phyloP scores from a whole-genome alignment of 352 stramenopile genomes.

The Phytophthora sp. region DNA sequence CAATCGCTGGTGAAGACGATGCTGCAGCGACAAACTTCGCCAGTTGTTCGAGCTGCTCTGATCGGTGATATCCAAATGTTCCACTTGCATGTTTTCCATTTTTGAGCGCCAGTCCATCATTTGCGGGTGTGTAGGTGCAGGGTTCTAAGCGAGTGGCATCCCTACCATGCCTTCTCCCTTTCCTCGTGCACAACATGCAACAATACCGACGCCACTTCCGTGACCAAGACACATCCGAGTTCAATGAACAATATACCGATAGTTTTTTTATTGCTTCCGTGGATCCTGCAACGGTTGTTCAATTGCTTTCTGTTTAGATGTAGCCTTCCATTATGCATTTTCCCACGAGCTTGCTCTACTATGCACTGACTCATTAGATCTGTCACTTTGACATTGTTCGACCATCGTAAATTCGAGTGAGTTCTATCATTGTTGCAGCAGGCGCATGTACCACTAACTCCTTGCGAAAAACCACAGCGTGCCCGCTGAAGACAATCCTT shows the following conservation, averaged over 20 bases:
- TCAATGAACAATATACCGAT: conserved; percentile 19
- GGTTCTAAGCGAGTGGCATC: conserved; percentile 38
- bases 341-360: too few species aligned
- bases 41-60: conserved; percentile 6
- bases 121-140: conserved; percentile 47
- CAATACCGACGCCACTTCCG: conserved; percentile 51
- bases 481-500: too few species aligned
- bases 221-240: conserved; percentile 54
- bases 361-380: too few species aligned
- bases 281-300: conserved; percentile 60
- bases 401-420: too few species aligned
- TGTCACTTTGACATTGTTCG: too few species aligned
- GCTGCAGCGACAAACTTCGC: conserved; percentile 16
- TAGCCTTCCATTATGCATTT: conserved; percentile 20
- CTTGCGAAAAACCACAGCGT: too few species aligned
- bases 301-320: conserved; percentile 17
- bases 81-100: conserved; percentile 7
- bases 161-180: too few species aligned
- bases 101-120: not conserved
- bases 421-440: too few species aligned
- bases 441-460: too few species aligned
- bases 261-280: conserved; percentile 64
- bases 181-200: conserved; percentile 57
- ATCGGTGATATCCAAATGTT: conserved; percentile 46
- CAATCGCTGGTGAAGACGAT: conserved; percentile 11